A percentile compares a stretch with the other conserved stretches of the same genome.
Conservation (phyloP, 1,139 yeast genomes). For the Suhomyces kunorum region DNA sequence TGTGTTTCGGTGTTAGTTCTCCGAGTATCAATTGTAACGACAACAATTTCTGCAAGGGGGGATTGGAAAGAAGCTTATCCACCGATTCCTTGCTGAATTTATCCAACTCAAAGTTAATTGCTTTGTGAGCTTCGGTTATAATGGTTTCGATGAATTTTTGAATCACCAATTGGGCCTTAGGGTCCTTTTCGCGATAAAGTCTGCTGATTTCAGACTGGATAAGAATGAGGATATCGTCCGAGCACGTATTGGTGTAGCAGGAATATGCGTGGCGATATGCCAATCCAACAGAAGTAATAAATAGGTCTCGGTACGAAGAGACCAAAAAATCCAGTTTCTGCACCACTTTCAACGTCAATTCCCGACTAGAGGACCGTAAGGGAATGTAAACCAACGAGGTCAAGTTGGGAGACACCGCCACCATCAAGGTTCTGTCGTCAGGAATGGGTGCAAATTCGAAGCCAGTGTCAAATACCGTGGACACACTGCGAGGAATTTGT, state of each 20-base stretch:
- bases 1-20: slow-evolving; percentile 32
- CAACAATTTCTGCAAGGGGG: slow-evolving; percentile 66
- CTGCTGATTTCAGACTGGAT: slow-evolving; percentile 48
- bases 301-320: slow-evolving; percentile 32
- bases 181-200: slow-evolving; percentile 13
- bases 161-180: slow-evolving; percentile 21
- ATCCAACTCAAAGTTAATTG: slow-evolving; percentile 69
- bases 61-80: slow-evolving; percentile 70
- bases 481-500: slow-evolving; percentile 32
- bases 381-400: slow-evolving; percentile 48
- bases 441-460: slow-evolving; percentile 42
- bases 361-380: slow-evolving; percentile 19
- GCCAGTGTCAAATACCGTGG: slow-evolving; percentile 59
- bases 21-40: slow-evolving; percentile 70
- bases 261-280: slow-evolving; percentile 68
- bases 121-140: slow-evolving; percentile 64
- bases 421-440: slow-evolving; percentile 33
- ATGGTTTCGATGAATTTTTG: slow-evolving; percentile 46
- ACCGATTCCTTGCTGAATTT: slow-evolving; percentile 62
- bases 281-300: slow-evolving; percentile 55
- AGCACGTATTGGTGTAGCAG: slow-evolving; percentile 61
- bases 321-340: slow-evolving; percentile 24
- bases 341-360: slow-evolving; percentile 33
- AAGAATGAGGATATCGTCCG: slow-evolving; percentile 67
- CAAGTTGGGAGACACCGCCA: slow-evolving; percentile 59